Evolutionary conservation across 2,329 filamentous ascomycete genomes (phyloP), one percentile per base, ranked within the genome.

Genomic region (Xylariaceae sp.): DNA sequence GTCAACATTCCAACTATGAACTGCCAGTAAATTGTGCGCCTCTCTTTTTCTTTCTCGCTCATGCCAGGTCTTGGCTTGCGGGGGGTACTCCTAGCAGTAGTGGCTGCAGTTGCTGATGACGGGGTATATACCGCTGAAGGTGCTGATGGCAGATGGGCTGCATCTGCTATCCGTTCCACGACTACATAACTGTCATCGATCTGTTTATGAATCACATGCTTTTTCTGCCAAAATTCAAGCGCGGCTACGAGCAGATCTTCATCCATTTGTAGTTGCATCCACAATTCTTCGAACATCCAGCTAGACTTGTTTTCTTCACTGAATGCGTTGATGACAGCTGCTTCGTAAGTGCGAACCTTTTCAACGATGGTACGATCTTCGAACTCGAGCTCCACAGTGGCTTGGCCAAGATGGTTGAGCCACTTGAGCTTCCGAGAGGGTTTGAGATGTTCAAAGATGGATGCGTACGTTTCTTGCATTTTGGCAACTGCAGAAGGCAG

Each of bases 1-100:
- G 90, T 96, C 69, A 99, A 73, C 94, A 99, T 97, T 45, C 89
- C 90, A 49, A 90, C 76, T 51, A 99, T 90, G 66, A 96, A 97
- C 62, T 91, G 87, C 82, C 88, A 90, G 69, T 96, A 96, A 36
- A 96, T 79, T 39, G 71, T 69, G 32, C 76, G 74, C 51, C 75
- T 75, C 59, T 80, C 78, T 58, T 77, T 75, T 62, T 84, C 81
- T 65, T 89, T 86, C 56, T 82, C 77, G 18, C 86, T 78, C 31
- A 87, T 74, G 71, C 70, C 11, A 66, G 65, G 59, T 49, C 66
- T 71, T 52, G 73, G 69, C 58, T 83, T 78, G 5, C 74, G 78
- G 19, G 74, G 74, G 18, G 72, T 75, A 35, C 69, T 59, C 40
- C 67, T 68, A 18, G 56, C 61, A 14, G 38, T 11, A 4, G 59